A percentile compares a stretch with the other conserved stretches of the same genome.
phyloP scores from a whole-genome alignment of 2,329 filamentous ascomycete species.

The Aureobasidium sp. region DNA sequence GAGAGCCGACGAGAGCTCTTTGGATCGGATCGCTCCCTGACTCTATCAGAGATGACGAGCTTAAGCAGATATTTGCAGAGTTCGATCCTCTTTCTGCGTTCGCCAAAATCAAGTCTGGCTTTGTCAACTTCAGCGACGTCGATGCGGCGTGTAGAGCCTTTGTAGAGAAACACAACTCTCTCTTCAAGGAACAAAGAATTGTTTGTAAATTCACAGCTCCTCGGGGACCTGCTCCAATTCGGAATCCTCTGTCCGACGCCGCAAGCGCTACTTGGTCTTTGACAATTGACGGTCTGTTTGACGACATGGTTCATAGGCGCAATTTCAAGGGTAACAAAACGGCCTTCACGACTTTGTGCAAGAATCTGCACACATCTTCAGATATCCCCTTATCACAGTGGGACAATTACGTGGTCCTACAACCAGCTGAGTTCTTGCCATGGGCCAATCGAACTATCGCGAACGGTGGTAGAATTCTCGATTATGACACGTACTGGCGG shows the following conservation, averaged over 20 bases:
- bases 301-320: background rate
- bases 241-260: background rate
- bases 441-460: background rate
- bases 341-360: slow-evolving; percentile 16
- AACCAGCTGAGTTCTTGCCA: background rate
- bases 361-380: background rate
- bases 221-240: background rate
- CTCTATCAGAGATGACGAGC: background rate
- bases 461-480: background rate
- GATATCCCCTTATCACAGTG: background rate
- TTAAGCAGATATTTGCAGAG: background rate
- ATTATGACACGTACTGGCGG: slow-evolving; percentile 6
- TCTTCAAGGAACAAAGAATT: background rate
- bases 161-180: background rate
- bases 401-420: slow-evolving; percentile 11
- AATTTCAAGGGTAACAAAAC: slow-evolving; percentile 7
- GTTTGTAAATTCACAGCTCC: slow-evolving; percentile 2
- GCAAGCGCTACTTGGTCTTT: no score
- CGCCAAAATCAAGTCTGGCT: background rate
- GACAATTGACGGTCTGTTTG: background rate
- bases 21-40: slow-evolving; percentile 16
- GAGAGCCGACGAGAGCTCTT: background rate
- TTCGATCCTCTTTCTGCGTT: background rate
- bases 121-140: background rate
- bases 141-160: background rate